Conservation (phyloP, 2,329 filamentous ascomycete genomes). For the Fusarium chlamydosporum region DNA sequence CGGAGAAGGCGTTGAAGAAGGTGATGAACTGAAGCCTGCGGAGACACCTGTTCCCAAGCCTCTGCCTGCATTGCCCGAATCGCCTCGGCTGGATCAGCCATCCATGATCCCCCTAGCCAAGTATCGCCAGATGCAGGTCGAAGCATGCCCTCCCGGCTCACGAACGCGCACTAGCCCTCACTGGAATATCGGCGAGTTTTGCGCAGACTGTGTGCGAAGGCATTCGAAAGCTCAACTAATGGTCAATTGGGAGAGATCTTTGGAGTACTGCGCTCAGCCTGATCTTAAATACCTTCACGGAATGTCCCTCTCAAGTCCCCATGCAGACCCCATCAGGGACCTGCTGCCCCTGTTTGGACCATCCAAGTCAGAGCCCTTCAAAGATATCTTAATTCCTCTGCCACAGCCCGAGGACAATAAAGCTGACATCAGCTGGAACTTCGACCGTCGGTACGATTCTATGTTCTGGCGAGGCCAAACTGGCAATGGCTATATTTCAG, state of each 20-base stretch:
- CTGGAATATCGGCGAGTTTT: slow-evolving; percentile 76
- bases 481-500: slow-evolving; percentile 65
- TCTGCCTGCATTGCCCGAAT: slow-evolving; percentile 15
- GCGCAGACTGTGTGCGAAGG: slow-evolving; percentile 71
- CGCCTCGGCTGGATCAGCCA: slow-evolving; percentile 3
- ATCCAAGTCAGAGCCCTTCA: slow-evolving; percentile 78
- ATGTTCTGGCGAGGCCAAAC: slow-evolving; percentile 84
- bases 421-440: slow-evolving; percentile 62
- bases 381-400: slow-evolving; percentile 81
- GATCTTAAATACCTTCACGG: slow-evolving; percentile 81
- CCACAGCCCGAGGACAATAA: slow-evolving; percentile 60
- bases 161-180: slow-evolving; percentile 69
- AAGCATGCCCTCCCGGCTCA: slow-evolving; percentile 74
- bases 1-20: slow-evolving; percentile 6
- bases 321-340: slow-evolving; percentile 72
- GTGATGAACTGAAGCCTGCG: background rate
- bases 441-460: slow-evolving; percentile 72
- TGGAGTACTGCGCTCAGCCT: slow-evolving; percentile 81
- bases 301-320: slow-evolving; percentile 76
- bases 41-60: slow-evolving; percentile 13
- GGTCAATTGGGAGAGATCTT: slow-evolving; percentile 73
- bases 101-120: slow-evolving; percentile 48
- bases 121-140: slow-evolving; percentile 60
- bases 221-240: slow-evolving; percentile 79
- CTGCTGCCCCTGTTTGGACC: slow-evolving; percentile 83